A percentile compares a stretch with the other conserved stretches of the same genome.
Conservation (phyloP, 345 rosid species). For the Bruguiera parviflora region DNA sequence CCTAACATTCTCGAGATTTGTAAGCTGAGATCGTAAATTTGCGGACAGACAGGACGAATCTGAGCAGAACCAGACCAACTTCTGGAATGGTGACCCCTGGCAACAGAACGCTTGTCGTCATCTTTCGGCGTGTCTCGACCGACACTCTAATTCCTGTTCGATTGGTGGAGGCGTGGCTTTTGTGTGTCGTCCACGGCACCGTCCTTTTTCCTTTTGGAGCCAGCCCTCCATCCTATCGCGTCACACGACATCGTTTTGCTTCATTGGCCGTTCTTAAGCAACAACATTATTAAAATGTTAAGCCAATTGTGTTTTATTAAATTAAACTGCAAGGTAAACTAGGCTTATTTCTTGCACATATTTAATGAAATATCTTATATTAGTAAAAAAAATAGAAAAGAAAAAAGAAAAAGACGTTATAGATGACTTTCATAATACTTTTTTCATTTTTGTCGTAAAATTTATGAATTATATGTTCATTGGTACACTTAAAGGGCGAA, state of each 20-base stretch:
- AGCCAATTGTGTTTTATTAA: no score
- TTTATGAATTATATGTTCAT: background rate
- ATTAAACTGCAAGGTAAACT: background rate
- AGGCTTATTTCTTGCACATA: background rate
- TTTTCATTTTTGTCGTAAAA: background rate
- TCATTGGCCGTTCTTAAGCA: background rate
- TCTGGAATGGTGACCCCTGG: conserved; percentile 7
- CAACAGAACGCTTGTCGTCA: conserved; percentile 23
- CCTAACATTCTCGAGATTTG: no score
- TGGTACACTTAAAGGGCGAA: background rate
- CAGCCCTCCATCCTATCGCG: background rate
- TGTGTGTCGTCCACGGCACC: conserved; percentile 33
- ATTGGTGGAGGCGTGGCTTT: conserved; percentile 17
- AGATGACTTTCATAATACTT: background rate
- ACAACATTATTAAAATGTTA: no score
- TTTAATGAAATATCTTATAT: background rate
- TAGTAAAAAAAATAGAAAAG: background rate
- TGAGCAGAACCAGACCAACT: no score
- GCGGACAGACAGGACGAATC: no score
- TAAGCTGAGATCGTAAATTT: no score
- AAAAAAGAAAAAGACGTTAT: background rate
- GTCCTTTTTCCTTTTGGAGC: background rate
- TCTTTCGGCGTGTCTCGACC: conserved; percentile 26
- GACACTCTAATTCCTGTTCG: background rate
- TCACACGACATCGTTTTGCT: conserved; percentile 18